Evolutionary conservation across 2,329 filamentous ascomycete genomes (phyloP).

Genomic region (Hypoxylon sp.): DNA sequence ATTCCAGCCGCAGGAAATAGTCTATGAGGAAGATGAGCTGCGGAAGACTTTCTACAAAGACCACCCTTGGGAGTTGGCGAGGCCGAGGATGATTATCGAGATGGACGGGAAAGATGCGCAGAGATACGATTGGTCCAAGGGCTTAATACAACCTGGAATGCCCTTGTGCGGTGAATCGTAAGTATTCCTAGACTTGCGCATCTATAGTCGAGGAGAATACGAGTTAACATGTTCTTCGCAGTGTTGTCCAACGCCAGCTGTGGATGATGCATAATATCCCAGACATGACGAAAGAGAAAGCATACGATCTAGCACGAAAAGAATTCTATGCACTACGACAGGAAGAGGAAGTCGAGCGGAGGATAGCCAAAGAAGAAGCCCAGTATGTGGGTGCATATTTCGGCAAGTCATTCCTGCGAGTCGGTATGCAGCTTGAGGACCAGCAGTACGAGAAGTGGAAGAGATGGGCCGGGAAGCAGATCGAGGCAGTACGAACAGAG

Average conservation of each 20-base stretch:
- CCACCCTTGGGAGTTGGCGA: slow-evolving; percentile 96
- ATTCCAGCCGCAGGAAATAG: slow-evolving; percentile 82
- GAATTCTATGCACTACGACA: slow-evolving; percentile 92
- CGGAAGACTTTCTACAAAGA: slow-evolving; percentile 88
- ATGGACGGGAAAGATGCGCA: slow-evolving; percentile 84
- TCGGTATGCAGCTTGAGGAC: slow-evolving; percentile 87
- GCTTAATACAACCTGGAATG: slow-evolving; percentile 79
- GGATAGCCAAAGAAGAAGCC: slow-evolving; percentile 90
- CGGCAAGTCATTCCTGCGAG: slow-evolving; percentile 78
- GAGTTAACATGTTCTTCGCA: slow-evolving; percentile 56
- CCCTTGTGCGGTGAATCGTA: slow-evolving; percentile 88
- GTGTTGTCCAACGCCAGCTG: slow-evolving; percentile 91
- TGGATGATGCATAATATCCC: slow-evolving; percentile 79
- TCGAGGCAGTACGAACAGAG: slow-evolving; percentile 44
- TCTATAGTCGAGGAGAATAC: not conserved
- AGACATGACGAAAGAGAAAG: slow-evolving; percentile 71
- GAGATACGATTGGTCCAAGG: slow-evolving; percentile 81
- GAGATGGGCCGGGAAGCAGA: slow-evolving; percentile 51
- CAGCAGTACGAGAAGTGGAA: slow-evolving; percentile 86
- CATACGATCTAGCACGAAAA: slow-evolving; percentile 88
- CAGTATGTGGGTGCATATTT: slow-evolving; percentile 89
- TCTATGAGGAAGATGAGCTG: slow-evolving; percentile 86
- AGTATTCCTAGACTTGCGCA: slow-evolving; percentile 38
- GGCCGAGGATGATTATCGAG: slow-evolving; percentile 87
- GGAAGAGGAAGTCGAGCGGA: slow-evolving; percentile 82